Base-by-base conservation (phyloP, 2,329 filamentous ascomycete species). In the Trichothecium sympodiale region DNA sequence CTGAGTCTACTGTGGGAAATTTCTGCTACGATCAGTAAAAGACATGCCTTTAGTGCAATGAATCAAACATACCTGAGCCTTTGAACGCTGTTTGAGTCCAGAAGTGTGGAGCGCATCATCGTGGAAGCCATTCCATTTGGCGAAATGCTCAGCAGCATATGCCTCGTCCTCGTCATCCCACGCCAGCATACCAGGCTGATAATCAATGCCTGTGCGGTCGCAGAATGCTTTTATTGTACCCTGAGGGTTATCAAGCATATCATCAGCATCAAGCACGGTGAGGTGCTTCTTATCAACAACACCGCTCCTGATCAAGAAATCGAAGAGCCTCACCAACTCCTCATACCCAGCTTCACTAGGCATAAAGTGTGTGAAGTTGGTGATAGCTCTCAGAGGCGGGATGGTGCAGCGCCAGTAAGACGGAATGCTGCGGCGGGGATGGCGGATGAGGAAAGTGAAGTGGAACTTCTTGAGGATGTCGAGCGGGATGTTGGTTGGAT, bases 61-160 rank as follows among this genome's bases (percentile, higher is more conserved):
- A n/a, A n/a, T n/a, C n/a, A 32, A 29, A 29, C 29, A 13, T 59
- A 78, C 74, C 55, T 74, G 67, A 17, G 76, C 71, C 44, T 79
- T 69, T 31, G 68, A 66, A 51, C 84, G 69, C 2, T 83, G 75
- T 54, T 80, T 80, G 50, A 98, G 64, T 42, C 77, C 78, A 27
- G 71, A 80, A 53, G 84, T 94, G 46, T 83, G 69, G 48, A 96
- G 84, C 12, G 87, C 91, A 65, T 96, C 91, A 47, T 96, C 83
- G 57, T 96, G 91, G 64, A 94, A 96, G 9, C 91, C 91, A 46
- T 79, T 83, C 91, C 91, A 96, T 65, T 98, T 96, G 62, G 88
- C 86, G 61, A 96, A 96, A 14, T 78, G 79, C 43, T 76, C 69
- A 45, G 71, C 68, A 3, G 88, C 89, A 42, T 73, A 65, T 35